phyloP scores from a whole-genome alignment of 257 asterid species.

The Solanum okadae region DNA sequence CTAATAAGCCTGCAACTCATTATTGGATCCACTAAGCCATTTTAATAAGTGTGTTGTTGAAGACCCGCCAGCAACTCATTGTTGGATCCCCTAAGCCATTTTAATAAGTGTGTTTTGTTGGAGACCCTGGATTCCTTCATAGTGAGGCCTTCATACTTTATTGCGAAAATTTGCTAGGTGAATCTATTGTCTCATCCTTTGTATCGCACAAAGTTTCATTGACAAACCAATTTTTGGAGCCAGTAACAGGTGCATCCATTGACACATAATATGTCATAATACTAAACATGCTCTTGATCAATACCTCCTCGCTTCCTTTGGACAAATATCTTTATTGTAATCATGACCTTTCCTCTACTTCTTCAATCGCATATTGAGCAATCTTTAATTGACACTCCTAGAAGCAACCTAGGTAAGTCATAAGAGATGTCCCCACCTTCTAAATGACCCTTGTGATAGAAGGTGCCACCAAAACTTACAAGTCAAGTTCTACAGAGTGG shows the following conservation, averaged over 20 bases:
- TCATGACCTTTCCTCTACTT: background rate
- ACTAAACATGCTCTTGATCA: background rate
- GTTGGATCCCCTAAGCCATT: background rate
- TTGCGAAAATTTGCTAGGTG: background rate
- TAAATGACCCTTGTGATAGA: background rate
- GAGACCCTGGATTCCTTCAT: background rate
- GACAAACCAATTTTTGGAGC: background rate
- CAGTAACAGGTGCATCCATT: background rate
- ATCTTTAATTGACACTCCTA: background rate
- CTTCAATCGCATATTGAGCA: background rate
- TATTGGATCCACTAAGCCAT: background rate
- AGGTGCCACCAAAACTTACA: background rate
- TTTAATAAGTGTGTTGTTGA: background rate
- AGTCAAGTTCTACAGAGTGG: background rate
- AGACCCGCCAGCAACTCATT: background rate
- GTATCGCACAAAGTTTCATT: background rate
- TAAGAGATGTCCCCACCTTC: background rate
- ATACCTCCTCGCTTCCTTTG: background rate
- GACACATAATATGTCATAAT: background rate
- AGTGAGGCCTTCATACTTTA: background rate
- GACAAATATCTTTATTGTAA: background rate
- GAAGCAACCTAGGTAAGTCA: background rate
- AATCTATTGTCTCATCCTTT: background rate
- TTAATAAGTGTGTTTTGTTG: background rate
- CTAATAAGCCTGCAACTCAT: background rate